Percentiles rank a stretch among this genome's conserved stretches.
phyloP scores from a whole-genome alignment of 78 protist species.

The Mantamonas sphyraenae region DNA sequence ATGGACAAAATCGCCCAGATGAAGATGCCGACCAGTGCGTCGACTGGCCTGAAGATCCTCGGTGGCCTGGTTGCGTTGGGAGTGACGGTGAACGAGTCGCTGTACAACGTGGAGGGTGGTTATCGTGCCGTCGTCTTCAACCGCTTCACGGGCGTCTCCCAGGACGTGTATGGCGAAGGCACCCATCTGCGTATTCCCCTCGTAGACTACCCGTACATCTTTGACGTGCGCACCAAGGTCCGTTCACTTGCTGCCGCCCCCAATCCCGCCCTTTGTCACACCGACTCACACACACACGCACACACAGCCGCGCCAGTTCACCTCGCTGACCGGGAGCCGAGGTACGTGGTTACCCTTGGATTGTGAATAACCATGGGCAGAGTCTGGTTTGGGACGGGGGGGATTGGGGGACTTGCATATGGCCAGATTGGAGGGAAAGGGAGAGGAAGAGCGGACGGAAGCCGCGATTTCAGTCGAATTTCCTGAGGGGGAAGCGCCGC shows the following conservation, averaged over 20 bases:
- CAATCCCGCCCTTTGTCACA: too few species aligned
- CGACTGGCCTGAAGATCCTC: too few species aligned
- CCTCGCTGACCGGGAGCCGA: constrained; percentile 80
- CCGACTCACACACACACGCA: too few species aligned
- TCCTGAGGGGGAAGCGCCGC: too few species aligned
- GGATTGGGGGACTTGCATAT: not conserved
- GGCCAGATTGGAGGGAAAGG: not conserved
- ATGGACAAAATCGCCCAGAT: too few species aligned
- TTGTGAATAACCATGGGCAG: not conserved
- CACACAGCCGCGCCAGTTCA: constrained; percentile 58
- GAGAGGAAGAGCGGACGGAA: too few species aligned
- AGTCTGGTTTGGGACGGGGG: not conserved
- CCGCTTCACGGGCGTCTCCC: constrained; percentile 34
- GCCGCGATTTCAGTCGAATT: too few species aligned
- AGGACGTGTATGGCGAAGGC: constrained; percentile 25
- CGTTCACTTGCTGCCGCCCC: too few species aligned
- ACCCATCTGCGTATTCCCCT: too few species aligned
- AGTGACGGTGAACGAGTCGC: too few species aligned
- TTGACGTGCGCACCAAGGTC: constrained; percentile 71
- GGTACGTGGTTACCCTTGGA: constrained; percentile 10
- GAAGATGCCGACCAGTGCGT: too few species aligned
- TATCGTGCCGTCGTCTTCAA: constrained; percentile 59
- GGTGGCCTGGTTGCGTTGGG: too few species aligned
- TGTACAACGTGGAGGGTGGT: constrained; percentile 69
- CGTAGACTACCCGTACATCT: constrained; percentile 74